Evolutionary conservation across 1,139 yeast genomes (phyloP).

Genomic region (Lodderomyces theae): DNA sequence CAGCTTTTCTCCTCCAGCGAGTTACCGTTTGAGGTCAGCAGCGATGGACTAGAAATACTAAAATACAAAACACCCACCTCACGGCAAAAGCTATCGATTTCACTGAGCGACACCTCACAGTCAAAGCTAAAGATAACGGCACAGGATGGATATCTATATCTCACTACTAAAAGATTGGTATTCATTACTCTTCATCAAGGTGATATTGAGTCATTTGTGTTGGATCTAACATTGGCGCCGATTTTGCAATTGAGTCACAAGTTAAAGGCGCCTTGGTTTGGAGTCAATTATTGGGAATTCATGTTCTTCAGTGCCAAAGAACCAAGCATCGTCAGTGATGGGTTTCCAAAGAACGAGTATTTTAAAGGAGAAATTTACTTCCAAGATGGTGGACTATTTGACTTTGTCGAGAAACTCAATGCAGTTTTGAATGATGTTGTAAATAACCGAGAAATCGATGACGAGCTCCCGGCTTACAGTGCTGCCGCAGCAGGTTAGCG

Average conservation of each 20-base stretch:
- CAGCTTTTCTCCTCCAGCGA: constrained; percentile 16
- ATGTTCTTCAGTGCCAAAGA: constrained; percentile 33
- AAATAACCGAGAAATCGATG: constrained; percentile 41
- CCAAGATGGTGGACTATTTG: constrained; percentile 49
- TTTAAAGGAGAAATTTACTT: constrained; percentile 40
- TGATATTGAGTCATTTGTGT: constrained; percentile 35
- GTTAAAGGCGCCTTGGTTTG: constrained; percentile 53
- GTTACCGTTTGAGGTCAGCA: constrained; percentile 24
- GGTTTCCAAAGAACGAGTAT: constrained; percentile 40
- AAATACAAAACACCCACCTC: constrained; percentile 20
- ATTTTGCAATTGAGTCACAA: constrained; percentile 33
- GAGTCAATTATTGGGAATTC: constrained; percentile 50
- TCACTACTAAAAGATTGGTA: constrained; percentile 37
- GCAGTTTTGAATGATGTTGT: constrained; percentile 29
- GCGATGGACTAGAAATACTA: constrained; percentile 20
- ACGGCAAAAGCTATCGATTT: constrained; percentile 24
- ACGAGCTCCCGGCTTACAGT: constrained; percentile 43
- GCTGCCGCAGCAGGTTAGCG: constrained; percentile 2
- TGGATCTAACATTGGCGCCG: constrained; percentile 25
- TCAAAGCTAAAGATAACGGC: constrained; percentile 25
- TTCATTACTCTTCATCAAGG: constrained; percentile 40
- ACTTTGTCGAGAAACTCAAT: constrained; percentile 31
- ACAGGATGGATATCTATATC: constrained; percentile 34
- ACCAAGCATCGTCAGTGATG: constrained; percentile 37
- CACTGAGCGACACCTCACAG: constrained; percentile 14